Evolutionary conservation across 257 asterid genomes (phyloP), one percentile per base, ranked within the genome.

Genomic region (Plantago major): DNA sequence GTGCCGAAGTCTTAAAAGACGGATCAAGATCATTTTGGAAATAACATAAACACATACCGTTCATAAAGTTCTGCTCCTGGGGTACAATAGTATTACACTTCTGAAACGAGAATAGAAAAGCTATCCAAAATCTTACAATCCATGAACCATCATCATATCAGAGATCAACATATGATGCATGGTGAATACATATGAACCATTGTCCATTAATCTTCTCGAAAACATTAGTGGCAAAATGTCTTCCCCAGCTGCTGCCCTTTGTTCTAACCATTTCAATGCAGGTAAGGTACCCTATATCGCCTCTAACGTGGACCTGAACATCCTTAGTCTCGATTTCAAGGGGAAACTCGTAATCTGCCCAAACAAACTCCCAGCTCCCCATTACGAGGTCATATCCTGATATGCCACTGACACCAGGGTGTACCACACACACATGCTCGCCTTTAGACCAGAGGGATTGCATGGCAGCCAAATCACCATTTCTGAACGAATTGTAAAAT

Each of bases 341-440:
- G 0, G 99, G 96, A 60, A 93, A 89, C 50, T 89, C 97, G 22
- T 89, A 89, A 58, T 93, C 99, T 1, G 97, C 99, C 99, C 97
- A 89, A 22, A 93, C 97, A 18, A 87, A 87, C 58, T 89, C 99
- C 99, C 97, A 89, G 74, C 97, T 89, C 28, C 99, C 99, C 99
- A 93, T 93, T 42, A 93, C 80, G 30, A 89, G 95, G 70, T 93
- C 99, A 62, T 93, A 58, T 5, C 99, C 97, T 7, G 96, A 78
- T 66, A 93, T 93, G 53, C 99, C 99, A 46, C 97, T 89, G 64
- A 89, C 99, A 10, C 97, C 99, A 0, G 99, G 97, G 75, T 93
- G 99, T 7, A 93, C 97, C 30, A 89, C 95, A 43, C 99, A 92
- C 28, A 79, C 93, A 22, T 87, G 82, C 33, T 83, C 89, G 6